Base-by-base conservation (phyloP, 179 eudicot species). In the Nepenthes alata region DNA sequence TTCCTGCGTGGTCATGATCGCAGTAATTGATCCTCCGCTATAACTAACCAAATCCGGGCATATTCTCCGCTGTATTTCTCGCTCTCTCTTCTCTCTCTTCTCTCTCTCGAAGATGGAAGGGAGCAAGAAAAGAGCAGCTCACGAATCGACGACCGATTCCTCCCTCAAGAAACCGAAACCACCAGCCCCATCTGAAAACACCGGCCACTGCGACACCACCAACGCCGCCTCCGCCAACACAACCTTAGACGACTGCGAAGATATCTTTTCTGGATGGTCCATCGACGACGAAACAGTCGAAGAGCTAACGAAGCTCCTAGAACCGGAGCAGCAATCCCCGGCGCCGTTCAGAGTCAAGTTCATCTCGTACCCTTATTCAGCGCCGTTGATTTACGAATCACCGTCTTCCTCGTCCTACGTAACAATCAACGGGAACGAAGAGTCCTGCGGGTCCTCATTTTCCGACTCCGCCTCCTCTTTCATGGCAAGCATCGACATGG, bases 351-450 rank as follows among this genome's bases (percentile, higher is more conserved):
- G 56, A 64, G 82, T 82, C 35, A 69, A 41, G 77, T 74, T 83
- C 75, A 67, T 67, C 44, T 66, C 81, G n/a, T 48, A 72, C 48
- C 87, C 83, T 3, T 77, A 75, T 70, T 55, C 77, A 5, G 11
- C 70, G 37, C 54, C 76, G 50, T 12, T 51, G 58, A 72, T 14
- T 65, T 65, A 61, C 51, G 39, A 37, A 71, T 61, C 50, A 41
- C 36, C 76, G 13, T 74, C 81, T 10, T 64, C 85, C 0, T 74
- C 84, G 2, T 81, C 72, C 78, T 47, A 80, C 59, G 83, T 87
- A 54, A 85, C 87, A 41, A 86, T 77, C 68, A 78, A 81, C 68
- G 89, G 87, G 1, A 81, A 86, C 79, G 94, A 81, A 49, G 94
- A 83, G 77, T 62, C 78, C 0, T 86, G 94, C 59, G 94, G 94